Evolutionary conservation across 768 basidiomycete species (phyloP).

Genomic region (Fomitopsis pulvina): DNA sequence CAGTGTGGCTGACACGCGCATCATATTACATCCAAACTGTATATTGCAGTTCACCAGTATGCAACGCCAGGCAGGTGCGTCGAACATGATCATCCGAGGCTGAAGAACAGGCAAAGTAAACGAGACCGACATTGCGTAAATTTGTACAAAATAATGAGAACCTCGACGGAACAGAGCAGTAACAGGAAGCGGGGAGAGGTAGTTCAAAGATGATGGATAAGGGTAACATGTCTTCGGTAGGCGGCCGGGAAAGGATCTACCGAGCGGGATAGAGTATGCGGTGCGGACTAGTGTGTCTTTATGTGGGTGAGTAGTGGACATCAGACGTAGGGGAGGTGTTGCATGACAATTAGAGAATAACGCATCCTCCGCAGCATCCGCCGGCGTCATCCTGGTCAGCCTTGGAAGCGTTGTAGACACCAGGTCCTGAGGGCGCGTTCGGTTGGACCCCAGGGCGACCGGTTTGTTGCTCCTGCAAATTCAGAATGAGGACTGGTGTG

Average conservation of each 20-base stretch:
- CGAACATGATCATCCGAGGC: too few species aligned
- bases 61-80: too few species aligned
- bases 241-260: neutral
- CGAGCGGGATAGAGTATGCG: constrained; percentile 3
- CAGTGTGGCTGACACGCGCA: too few species aligned
- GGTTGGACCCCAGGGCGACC: constrained; percentile 56
- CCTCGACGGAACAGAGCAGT: constrained; percentile 5
- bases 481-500: neutral
- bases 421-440: constrained; percentile 36
- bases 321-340: neutral
- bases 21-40: too few species aligned
- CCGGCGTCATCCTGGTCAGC: constrained; percentile 46
- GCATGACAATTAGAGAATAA: constrained; percentile 38
- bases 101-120: constrained; percentile 1
- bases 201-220: constrained; percentile 5
- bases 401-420: constrained; percentile 39
- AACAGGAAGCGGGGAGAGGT: too few species aligned
- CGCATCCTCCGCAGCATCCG: constrained; percentile 66
- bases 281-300: neutral
- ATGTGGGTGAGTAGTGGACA: neutral
- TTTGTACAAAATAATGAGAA: constrained; percentile 12
- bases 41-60: too few species aligned
- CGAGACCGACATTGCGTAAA: constrained; percentile 8
- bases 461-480: constrained; percentile 63
- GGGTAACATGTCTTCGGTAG: neutral